Base-by-base conservation (phyloP, 495 filamentous ascomycete genomes). In the Opeltia flavorubescens region DNA sequence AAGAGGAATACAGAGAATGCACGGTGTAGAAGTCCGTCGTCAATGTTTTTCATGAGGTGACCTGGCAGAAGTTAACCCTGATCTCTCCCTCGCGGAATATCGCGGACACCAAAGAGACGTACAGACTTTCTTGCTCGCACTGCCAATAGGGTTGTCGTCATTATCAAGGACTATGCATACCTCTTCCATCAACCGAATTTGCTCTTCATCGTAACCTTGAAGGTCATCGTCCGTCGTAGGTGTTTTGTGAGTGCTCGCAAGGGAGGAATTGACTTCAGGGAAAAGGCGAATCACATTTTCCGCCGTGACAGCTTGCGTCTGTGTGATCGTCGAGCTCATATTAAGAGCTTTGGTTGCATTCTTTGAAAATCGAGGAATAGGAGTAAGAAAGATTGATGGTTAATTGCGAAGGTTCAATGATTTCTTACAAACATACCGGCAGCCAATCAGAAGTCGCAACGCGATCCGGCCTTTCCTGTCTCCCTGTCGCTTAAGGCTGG, bases 1-100 rank as follows among this genome's bases (percentile, higher is more conserved):
- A 99, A 99, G 53, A 99, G 79, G 71, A 96, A 99, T 53, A 89
- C 84, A 38, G 89, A 95, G 65, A 99, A 99, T 42, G 91, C 91
- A 43, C 91, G 84, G 70, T 99, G 91, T 15, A 99, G 80, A 30
- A 99, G 80, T 28, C 91, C 91, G 55, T 83, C 78, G 57, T 95
- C 76, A 58, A 99, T 96, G 66, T 99, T 99, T 60, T 81, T 83
- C 91, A 96, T 99, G 52, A 99, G 69, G 62, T 99, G 91, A 75
- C 89, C 89, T 95, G 51, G 18, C 4, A 20, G 35, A 41, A 40
- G 21, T 46, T 31, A 49, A 35, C 46, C n/a, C n/a, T n/a, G n/a
- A n/a, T n/a, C n/a, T n/a, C n/a, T n/a, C n/a, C n/a, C n/a, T n/a
- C n/a, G n/a, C n/a, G n/a, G n/a, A n/a, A n/a, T n/a, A n/a, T 21